Base-by-base conservation (phyloP, 2,329 filamentous ascomycete genomes). In the Cadophora sp. region DNA sequence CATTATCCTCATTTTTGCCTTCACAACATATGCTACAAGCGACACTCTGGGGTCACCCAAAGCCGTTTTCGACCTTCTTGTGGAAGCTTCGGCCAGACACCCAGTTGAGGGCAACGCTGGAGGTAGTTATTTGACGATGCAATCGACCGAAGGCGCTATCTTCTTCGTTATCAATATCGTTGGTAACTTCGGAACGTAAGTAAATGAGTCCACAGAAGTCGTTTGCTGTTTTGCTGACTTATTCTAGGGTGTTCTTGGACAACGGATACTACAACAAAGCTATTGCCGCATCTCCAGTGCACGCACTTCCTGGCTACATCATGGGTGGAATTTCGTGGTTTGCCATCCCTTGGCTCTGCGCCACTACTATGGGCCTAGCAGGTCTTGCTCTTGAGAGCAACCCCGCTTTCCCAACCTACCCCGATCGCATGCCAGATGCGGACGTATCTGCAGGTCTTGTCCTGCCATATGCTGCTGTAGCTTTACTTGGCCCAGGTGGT, bases 211-310 rank as follows among this genome's bases (percentile, higher is more conserved):
- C 16, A 22, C 20, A 5, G 45, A 24, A 47, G 24, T 48, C 24
- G 41, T n/a, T 24, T 18, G 20, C 36, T n/a, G 4, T 47, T 48
- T 36, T 50, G 94, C 91, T 70, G 36, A 68, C 39, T 33, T 22
- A 51, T 2, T 22, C 22, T n/a, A 75, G 73, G 1, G 92, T 96
- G 4, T 96, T 96, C 81, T 84, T 93, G 53, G 93, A 96, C 76
- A 94, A 94, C 71, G 90, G 91, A 18, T 97, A 96, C 81, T 97
- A 94, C 81, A 96, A 97, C 84, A 97, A 97, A 79, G 94, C 93
- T 18, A 97, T 97, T 74, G 93, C 94, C 7, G 93, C 94, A 0
- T 91, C 89, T 24, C 93, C 93, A 0, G 91, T 95, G 0, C 89
- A 95, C 68, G 94, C 94, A 0, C 86, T 97, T 2, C 94, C 94